Evolutionary conservation across 495 filamentous ascomycete species (phyloP).

Genomic region (Penicillium subrubescens): DNA sequence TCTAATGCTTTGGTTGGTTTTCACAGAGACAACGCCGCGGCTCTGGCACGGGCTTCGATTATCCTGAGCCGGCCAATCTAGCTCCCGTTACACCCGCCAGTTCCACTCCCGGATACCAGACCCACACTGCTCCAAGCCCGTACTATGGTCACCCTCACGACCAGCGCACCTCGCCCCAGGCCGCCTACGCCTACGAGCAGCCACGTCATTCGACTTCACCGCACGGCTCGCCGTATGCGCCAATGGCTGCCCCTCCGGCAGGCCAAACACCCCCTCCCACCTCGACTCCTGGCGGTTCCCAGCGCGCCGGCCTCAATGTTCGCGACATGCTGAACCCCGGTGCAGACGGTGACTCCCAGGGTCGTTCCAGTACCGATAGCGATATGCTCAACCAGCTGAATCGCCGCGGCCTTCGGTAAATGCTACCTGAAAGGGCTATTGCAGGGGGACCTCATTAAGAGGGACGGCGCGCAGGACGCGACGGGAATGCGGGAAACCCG

Average conservation of each 20-base stretch:
- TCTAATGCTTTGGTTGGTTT: constrained; percentile 25
- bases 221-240: constrained; percentile 52
- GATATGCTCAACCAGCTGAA: constrained; percentile 60
- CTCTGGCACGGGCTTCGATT: constrained; percentile 52
- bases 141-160: constrained; percentile 52
- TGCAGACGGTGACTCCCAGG: constrained; percentile 34
- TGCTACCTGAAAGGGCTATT: background rate
- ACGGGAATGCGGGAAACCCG: constrained; percentile 14
- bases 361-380: constrained; percentile 56
- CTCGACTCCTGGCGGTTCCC: constrained; percentile 39
- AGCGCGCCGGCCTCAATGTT: constrained; percentile 53
- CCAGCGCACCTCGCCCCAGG: constrained; percentile 54
- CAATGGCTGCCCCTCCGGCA: constrained; percentile 33
- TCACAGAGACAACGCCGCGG: constrained; percentile 50
- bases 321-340: constrained; percentile 54
- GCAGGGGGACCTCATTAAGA: background rate
- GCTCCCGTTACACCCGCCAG: constrained; percentile 54
- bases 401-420: constrained; percentile 36
- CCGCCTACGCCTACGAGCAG: constrained; percentile 51
- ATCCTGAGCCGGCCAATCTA: constrained; percentile 57
- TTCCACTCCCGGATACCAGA: constrained; percentile 51
- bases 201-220: constrained; percentile 52
- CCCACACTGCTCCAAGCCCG: constrained; percentile 44
- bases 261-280: constrained; percentile 24
- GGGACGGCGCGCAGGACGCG: constrained; percentile 1